Conservation (phyloP, 768 basidiomycete genomes). For the Leccinum sublutescens region DNA sequence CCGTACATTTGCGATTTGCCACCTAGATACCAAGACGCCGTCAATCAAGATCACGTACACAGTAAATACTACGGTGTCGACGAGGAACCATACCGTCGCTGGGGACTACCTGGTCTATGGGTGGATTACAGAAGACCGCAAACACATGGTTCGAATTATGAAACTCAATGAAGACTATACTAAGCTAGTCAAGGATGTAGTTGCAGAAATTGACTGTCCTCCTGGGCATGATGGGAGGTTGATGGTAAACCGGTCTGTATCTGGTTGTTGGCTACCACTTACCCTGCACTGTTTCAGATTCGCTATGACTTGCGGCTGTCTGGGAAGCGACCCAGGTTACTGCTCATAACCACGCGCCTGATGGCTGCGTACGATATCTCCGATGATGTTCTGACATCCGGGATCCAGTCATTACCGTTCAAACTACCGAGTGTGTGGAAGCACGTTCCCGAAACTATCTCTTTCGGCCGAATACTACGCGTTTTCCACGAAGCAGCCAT, state of each 20-base stretch:
- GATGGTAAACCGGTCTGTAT: constrained; percentile 17
- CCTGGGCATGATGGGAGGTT: constrained; percentile 26
- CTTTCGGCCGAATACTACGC: constrained; percentile 29
- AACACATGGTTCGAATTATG: constrained; percentile 30
- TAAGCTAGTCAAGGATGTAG: constrained; percentile 18
- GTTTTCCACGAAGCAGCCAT: constrained; percentile 28
- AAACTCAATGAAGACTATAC: constrained; percentile 29
- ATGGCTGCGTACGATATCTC: constrained; percentile 32
- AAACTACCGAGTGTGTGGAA: constrained; percentile 21
- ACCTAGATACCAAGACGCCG: constrained; percentile 25
- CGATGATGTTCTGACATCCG: constrained; percentile 13
- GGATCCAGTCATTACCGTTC: constrained; percentile 4
- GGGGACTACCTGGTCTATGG: constrained; percentile 30
- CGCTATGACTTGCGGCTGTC: constrained; percentile 31
- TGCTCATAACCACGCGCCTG: constrained; percentile 28
- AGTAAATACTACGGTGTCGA: constrained; percentile 21
- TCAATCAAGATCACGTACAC: constrained; percentile 27
- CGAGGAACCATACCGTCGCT: constrained; percentile 26
- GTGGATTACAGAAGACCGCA: constrained; percentile 31
- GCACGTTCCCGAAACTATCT: constrained; percentile 18
- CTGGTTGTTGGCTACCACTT: neutral
- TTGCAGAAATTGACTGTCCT: constrained; percentile 30
- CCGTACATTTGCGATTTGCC: constrained; percentile 27
- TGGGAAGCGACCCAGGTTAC: constrained; percentile 22
- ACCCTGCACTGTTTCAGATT: constrained; percentile 12